Evolutionary conservation across 2,329 filamentous ascomycete genomes (phyloP).

Genomic region (Aspergillus neotritici): DNA sequence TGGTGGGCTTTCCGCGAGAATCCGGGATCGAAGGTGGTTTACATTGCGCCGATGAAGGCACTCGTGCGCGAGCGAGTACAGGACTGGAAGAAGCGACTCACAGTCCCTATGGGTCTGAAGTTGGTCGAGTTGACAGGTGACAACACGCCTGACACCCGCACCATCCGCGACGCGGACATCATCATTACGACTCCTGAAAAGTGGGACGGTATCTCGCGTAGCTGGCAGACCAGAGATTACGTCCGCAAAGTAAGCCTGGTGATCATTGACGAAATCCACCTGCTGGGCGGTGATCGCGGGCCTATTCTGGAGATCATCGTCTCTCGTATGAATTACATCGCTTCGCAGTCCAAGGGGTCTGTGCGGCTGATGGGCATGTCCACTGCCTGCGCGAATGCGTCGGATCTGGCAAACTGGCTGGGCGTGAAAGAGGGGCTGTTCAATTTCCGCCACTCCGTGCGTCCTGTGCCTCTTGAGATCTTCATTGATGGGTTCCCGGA

Average conservation of each 20-base stretch:
- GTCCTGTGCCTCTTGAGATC: constrained; percentile 89
- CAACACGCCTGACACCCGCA: constrained; percentile 94
- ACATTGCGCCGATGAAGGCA: constrained; percentile 99
- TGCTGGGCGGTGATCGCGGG: constrained; percentile 91
- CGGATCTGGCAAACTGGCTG: constrained; percentile 90
- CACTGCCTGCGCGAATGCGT: constrained; percentile 93
- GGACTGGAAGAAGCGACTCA: constrained; percentile 83
- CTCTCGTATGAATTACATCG: constrained; percentile 94
- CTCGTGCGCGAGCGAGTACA: constrained; percentile 93
- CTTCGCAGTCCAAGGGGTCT: constrained; percentile 80
- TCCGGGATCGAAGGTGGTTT: constrained; percentile 94
- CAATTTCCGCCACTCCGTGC: constrained; percentile 96
- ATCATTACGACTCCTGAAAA: constrained; percentile 99
- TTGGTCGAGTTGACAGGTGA: constrained; percentile 95
- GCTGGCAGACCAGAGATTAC: constrained; percentile 96
- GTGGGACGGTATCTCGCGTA: constrained; percentile 98
- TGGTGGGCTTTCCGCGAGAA: constrained; percentile 98
- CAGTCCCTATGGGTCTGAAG: constrained; percentile 75
- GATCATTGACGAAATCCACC: constrained; percentile 97
- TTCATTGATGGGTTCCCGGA: constrained; percentile 98
- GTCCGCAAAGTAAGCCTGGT: constrained; percentile 91
- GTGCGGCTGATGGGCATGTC: constrained; percentile 97
- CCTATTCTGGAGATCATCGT: constrained; percentile 98
- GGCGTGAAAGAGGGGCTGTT: constrained; percentile 93
- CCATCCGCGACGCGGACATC: constrained; percentile 91